phyloP scores from a whole-genome alignment of 345 rosid genomes.

The Psidium guajava region DNA sequence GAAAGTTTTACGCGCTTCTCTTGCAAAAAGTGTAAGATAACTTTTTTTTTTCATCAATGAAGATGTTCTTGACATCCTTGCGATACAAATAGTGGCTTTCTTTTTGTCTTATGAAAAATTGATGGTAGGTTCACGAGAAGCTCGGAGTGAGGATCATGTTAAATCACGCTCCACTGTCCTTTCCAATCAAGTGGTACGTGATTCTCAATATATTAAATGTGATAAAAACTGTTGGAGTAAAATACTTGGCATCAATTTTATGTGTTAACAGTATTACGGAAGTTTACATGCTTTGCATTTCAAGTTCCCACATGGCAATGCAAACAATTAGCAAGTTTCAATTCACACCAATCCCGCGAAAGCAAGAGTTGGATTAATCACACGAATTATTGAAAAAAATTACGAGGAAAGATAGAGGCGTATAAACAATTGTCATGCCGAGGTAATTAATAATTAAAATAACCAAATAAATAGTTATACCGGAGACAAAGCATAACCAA shows the following conservation, averaged over 20 bases:
- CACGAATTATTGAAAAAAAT: background rate
- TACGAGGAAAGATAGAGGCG: background rate
- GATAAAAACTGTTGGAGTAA: background rate
- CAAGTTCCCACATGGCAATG: background rate
- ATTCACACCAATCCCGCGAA: background rate
- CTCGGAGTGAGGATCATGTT: rapidly evolving
- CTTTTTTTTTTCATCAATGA: background rate
- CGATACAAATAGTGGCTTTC: background rate
- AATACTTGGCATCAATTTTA: background rate
- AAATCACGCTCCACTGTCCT: background rate
- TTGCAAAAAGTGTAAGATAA: background rate
- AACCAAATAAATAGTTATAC: background rate
- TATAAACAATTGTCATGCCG: too few relatives aligned
- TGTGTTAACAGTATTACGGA: background rate
- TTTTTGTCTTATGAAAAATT: background rate
- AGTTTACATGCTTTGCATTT: background rate
- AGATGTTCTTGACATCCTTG: background rate
- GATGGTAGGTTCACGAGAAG: rapidly evolving
- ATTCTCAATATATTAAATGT: background rate
- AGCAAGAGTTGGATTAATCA: background rate
- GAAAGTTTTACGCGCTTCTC: background rate
- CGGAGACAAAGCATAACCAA: background rate
- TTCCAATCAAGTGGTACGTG: background rate
- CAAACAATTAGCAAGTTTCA: too few relatives aligned
- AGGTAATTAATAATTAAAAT: too few relatives aligned